Conservation (phyloP, 2,329 filamentous ascomycete species). For the Coniochaeta sp. region DNA sequence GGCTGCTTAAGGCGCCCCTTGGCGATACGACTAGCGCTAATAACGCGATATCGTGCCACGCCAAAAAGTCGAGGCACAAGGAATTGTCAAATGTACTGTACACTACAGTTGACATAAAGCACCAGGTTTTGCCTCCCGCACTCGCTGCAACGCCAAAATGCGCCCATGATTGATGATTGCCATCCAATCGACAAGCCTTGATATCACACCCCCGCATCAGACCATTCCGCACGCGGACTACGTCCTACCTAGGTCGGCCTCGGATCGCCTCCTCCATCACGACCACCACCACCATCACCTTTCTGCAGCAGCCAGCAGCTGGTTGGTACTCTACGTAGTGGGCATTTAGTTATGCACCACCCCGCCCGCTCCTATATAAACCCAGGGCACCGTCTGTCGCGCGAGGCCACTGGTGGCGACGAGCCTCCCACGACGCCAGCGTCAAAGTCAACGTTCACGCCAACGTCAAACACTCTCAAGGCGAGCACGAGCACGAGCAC, state of each 20-base stretch:
- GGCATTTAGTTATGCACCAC: not conserved
- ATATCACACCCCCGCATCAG: conserved; percentile 12
- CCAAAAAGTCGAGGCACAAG: not conserved
- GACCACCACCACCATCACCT: conserved; percentile 6
- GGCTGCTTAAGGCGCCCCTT: no score
- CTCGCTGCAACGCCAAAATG: no score
- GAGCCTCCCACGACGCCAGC: not conserved
- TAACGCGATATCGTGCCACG: not conserved
- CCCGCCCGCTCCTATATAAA: conserved; percentile 13
- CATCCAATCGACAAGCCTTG: not conserved
- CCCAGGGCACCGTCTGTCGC: conserved; percentile 7
- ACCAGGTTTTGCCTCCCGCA: not conserved
- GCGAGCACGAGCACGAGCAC: not conserved
- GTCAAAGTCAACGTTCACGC: not conserved
- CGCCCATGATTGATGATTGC: no score
- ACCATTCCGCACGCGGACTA: conserved; percentile 12
- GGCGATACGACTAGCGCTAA: not conserved
- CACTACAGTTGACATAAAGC: no score
- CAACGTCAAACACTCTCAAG: no score
- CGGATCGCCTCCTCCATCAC: not conserved
- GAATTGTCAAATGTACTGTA: no score
- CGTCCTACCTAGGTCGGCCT: conserved; percentile 9
- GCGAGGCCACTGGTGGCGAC: conserved; percentile 12
- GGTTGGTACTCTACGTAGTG: no score
- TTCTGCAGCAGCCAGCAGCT: not conserved